phyloP scores from a whole-genome alignment of 1,284 basidiomycete species.

The Pholiota adiposa region DNA sequence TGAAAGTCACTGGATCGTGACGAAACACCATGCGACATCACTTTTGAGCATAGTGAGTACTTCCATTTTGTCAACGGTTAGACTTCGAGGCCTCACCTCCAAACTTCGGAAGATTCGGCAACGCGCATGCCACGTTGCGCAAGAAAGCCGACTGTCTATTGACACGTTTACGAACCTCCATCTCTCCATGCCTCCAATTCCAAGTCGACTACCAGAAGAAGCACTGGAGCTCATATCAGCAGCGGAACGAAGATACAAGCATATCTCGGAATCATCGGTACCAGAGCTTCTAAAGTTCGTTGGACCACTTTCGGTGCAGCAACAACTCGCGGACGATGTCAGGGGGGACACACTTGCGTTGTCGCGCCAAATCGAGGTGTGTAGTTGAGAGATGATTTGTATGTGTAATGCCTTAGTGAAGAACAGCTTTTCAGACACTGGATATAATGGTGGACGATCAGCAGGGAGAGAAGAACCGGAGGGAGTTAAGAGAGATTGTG shows the following conservation, averaged over 20 bases:
- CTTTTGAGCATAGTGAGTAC: too few relatives aligned
- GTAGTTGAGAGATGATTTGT: constrained; percentile 24
- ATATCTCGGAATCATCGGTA: constrained; percentile 74
- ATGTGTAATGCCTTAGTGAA: constrained; percentile 14
- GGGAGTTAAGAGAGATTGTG: constrained; percentile 55
- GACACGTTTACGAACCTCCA: neutral
- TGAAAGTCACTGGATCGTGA: too few relatives aligned
- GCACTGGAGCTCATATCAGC: constrained; percentile 51
- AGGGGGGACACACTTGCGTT: constrained; percentile 32
- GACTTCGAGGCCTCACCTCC: neutral
- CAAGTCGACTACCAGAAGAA: constrained; percentile 54
- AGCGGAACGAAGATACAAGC: constrained; percentile 60
- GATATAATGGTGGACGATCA: constrained; percentile 72
- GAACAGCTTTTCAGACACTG: constrained; percentile 51
- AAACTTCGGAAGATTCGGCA: too few relatives aligned
- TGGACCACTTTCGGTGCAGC: neutral
- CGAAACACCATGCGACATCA: too few relatives aligned
- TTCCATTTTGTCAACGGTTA: too few relatives aligned
- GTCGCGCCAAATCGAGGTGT: constrained; percentile 70
- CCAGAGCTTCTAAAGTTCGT: constrained; percentile 64
- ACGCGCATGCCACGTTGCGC: too few relatives aligned
- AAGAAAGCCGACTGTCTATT: too few relatives aligned
- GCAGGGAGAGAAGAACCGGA: constrained; percentile 53
- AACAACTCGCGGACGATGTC: neutral
- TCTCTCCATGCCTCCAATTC: constrained; percentile 64